Base-by-base conservation (phyloP, 2,329 filamentous ascomycete species). In the Aspergillus ochraceoroseus region DNA sequence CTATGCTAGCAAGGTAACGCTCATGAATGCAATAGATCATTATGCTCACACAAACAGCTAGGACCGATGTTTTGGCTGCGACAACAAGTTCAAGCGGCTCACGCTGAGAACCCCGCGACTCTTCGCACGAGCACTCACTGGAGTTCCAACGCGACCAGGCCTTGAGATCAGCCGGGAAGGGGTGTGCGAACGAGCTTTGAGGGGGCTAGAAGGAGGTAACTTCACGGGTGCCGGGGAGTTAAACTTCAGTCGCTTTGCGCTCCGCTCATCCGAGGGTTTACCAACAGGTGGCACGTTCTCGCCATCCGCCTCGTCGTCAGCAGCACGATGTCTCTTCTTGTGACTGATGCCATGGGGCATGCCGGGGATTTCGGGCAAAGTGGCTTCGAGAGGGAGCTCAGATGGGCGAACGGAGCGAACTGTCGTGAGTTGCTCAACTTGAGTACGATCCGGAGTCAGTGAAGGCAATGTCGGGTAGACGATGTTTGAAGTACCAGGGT, bases 81-180 rank as follows among this genome's bases (percentile, higher is more conserved):
- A 58, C 22, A 73, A 60, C 63, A 71, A 64, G 44, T 72, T 71
- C 52, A 73, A 53, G 18, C 70, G 66, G 44, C 66, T 70, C 50
- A 71, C 53, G 39, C 64, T 73, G 36, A 72, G 55, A 12, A 62
- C 55, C 12, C 55, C 51, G 13, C 53, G 58, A 17, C 41, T 51
- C 41, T 54, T 65, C 33, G 57, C 43, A 23, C 51, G 56, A 12
- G 55, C 52, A 31, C 58, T 63, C 9, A 53, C 54, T 8, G 61
- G 59, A 23, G 61, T 62, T 12, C 55, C 51, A 3, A 42, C 35
- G 12, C 51, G 48, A 15, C 42, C 43, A 14, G 35, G 11, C 19
- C 34, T 41, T 4, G 54, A 49, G 11, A 47, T 43, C 6, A 50
- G 44, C 20, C 59, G 59, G 12, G 53, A 43, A 11, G 59, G 62